Evolutionary conservation across 768 basidiomycete genomes (phyloP), one percentile per base, ranked within the genome.

Genomic region (Rickenella mellea): DNA sequence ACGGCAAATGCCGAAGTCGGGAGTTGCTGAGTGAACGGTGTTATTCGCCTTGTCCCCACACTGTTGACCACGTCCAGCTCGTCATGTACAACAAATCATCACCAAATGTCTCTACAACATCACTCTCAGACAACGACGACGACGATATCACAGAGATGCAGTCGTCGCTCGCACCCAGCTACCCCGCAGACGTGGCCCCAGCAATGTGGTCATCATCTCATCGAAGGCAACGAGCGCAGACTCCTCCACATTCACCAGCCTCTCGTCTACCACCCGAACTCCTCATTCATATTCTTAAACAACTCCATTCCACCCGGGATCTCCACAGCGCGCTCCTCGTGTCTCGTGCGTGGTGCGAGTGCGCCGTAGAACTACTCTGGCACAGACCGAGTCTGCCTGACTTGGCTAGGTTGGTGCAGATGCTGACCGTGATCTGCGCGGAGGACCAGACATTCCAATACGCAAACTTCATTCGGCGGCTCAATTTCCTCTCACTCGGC

Each of bases 341-440:
- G 21, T 91, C 81, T 15, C 80, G 88, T 44, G 73, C 78, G 21
- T 99, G 94, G 92, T 97, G 91, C 70, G 84, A 93, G 57, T 96
- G 91, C 61, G 80, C 90, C 24, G 91, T 93, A 31, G 89, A 97
- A 60, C 73, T 97, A 17, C 71, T 98, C 19, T 99, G 93, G 93
- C 83, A 91, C 61, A 84, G 87, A 54, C 93, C 93, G 15, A 69
- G 70, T 41, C 78, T 98, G 56, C 67, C 77, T 20, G 76, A 76
- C 44, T 68, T 78, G 43, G 64, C 71, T 42, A 81, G 83, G 27
- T 74, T 96, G 41, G 70, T 80, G 55, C 80, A 80, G 61, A 82
- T 97, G 76, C 74, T 87, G 53, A 66, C 70, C 43, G 69, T 91
- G 38, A 68, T 98, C 50, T 65, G 69, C 22, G 64, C 66, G 28